phyloP scores from a whole-genome alignment of 1,284 basidiomycete species.

The Apiotrichum porosum region DNA sequence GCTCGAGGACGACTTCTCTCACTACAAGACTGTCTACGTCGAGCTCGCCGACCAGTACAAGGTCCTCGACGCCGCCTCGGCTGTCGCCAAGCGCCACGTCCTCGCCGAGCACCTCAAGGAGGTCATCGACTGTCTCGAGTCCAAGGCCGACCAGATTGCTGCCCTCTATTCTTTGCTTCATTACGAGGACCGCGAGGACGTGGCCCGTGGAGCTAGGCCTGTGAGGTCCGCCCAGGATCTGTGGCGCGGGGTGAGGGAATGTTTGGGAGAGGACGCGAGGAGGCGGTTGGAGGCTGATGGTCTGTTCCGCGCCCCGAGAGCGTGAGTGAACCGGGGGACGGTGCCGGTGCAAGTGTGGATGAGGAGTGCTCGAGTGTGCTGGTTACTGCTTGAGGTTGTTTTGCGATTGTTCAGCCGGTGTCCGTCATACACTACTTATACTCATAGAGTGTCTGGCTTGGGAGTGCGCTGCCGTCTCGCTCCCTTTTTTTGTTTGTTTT shows the following conservation, averaged over 20 bases:
- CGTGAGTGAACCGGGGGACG: no score
- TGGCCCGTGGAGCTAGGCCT: background rate
- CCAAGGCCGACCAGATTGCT: constrained; percentile 85
- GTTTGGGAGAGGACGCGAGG: constrained; percentile 35
- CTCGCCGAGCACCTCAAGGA: constrained; percentile 79
- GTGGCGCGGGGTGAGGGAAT: constrained; percentile 34
- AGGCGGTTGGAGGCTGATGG: constrained; percentile 31
- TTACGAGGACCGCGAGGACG: constrained; percentile 56
- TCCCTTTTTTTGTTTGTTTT: no score
- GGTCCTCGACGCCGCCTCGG: constrained; percentile 72
- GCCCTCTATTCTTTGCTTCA: constrained; percentile 71
- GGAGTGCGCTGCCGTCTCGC: no score
- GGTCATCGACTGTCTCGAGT: constrained; percentile 81
- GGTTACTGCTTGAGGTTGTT: no score
- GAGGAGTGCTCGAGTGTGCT: no score
- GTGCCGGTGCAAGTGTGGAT: no score
- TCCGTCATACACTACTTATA: no score
- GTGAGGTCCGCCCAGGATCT: constrained; percentile 31
- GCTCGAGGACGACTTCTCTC: constrained; percentile 82
- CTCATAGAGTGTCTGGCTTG: no score
- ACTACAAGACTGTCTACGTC: constrained; percentile 84
- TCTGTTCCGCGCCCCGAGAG: constrained; percentile 9
- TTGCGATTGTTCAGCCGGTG: no score
- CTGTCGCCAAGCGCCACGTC: constrained; percentile 69
- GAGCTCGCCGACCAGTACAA: constrained; percentile 87